Evolutionary conservation across 805 yeast genomes (phyloP), one percentile per base, ranked within the genome.

Genomic region (Starmerella davenportii): DNA sequence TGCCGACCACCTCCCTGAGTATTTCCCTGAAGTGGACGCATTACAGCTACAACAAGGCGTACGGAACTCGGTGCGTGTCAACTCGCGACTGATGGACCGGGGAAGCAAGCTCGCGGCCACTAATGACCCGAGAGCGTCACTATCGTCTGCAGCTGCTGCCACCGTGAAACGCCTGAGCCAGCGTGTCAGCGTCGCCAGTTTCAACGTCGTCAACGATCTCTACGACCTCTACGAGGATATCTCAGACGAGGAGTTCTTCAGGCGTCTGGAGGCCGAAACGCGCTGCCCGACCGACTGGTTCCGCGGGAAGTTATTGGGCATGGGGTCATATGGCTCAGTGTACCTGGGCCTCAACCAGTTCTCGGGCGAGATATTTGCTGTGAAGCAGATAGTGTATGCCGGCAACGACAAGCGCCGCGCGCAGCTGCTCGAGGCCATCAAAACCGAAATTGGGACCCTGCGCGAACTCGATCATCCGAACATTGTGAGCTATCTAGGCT

Each of bases 311-410:
- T 64, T 84, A 35, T 82, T 90, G 46, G 98, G 98, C 0, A 76
- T 87, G 8, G 98, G 98, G 2, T 76, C 92, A 43, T 90, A 84
- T 63, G 98, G 96, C 24, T 75, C 81, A 2, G 98, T 90, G 1
- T 85, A 78, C 45, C 61, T 90, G 28, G 98, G 95, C 0, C 74
- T 90, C 74, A 81, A 85, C 54, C 79, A 93, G 1, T 59, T 76
- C 25, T 84, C 93, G 0, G 98, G 98, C 32, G 96, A 84, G 54
- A 64, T 90, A 37, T 81, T 87, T 93, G 98, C 96, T 1, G 95
- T 90, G 16, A 90, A 90, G 53, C 95, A 85, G 55, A 95, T 90
- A 1, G 78, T 76, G 35, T 55, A 85, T 15, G 76, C 79, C 1
- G 36, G 30, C 8, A 55, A 43, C 34, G 60, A 50, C 29, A 48